These are phyloP conservation scores for Pichia cactophila DNA, from an alignment of 1,139 yeast genomes.

Conservation along the genomic window DNA sequence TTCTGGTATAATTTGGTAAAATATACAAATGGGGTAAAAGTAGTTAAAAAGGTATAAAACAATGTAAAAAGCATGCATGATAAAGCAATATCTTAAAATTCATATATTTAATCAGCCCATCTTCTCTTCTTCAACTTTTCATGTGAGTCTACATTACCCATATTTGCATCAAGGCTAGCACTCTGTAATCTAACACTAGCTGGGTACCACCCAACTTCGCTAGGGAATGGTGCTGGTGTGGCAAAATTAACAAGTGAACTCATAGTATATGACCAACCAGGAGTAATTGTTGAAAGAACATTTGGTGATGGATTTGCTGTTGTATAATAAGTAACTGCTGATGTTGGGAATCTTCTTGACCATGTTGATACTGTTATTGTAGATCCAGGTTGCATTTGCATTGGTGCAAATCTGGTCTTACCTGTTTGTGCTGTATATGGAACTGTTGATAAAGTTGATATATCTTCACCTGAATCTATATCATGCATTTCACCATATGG, in stretches of 20 bases:
- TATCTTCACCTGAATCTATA: constrained; percentile 18
- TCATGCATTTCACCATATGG: constrained; percentile 37
- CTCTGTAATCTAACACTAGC: constrained; percentile 27
- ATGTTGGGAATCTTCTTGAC: constrained; percentile 56
- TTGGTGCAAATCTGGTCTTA: constrained; percentile 70
- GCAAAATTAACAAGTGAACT: constrained; percentile 63
- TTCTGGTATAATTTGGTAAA: neutral
- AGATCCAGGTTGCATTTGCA: constrained; percentile 81
- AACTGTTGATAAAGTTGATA: constrained; percentile 31
- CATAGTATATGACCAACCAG: constrained; percentile 73
- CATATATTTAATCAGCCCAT: constrained; percentile 24
- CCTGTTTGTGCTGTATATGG: constrained; percentile 77
- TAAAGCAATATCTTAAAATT: neutral
- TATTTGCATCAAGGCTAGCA: constrained; percentile 24
- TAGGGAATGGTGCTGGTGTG: constrained; percentile 58
- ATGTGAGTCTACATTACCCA: constrained; percentile 10
- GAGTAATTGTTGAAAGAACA: constrained; percentile 59
- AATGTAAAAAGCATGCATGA: neutral
- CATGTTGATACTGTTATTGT: constrained; percentile 59
- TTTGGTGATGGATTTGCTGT: constrained; percentile 37
- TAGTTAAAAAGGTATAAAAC: neutral
- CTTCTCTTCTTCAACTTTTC: constrained; percentile 24
- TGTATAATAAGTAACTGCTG: constrained; percentile 54
- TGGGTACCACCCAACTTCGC: constrained; percentile 45
- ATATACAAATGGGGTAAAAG: neutral